Evolutionary conservation across 805 yeast genomes (phyloP), one percentile per base, ranked within the genome.

Genomic region (Pichia nanzhaoensis): DNA sequence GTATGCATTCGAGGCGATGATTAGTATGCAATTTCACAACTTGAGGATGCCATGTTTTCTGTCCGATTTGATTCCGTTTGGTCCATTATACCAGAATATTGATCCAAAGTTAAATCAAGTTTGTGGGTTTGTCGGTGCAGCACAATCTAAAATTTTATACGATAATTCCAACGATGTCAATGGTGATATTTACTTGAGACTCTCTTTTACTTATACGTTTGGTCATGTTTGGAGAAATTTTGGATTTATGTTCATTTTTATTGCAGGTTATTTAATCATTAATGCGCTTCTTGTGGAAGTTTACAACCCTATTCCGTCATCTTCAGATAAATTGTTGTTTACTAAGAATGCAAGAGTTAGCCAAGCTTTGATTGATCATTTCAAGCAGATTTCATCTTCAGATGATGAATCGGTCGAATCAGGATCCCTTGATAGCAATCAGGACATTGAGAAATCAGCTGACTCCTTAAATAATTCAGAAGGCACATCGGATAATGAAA

Each of bases 151-250:
- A 28, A 39, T 46, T 18, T 31, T 51, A 10, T 55, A 55, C 37
- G 54, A 57, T 28, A 47, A 45, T 17, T 41, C 69, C 8, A 48
- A 57, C 16, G 59, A 60, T 46, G 84, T 80, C 31, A 58, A 59
- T 49, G 87, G 86, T 58, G 76, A 73, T 46, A 57, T 59, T 17
- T 80, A 77, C 53, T 44, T 79, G 12, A 49, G 50, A 5, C 55
- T 54, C 3, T 59, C 78, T 8, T 86, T 62, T 61, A 57, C 62
- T 35, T 87, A 81, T 67, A 57, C 58, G 18, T 77, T 71, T 55
- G 51, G 62, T 18, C 86, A 87, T 61, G 71, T 75, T 41, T 87
- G 95, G 95, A 78, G 95, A 68, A 84, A 87, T 60, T 71, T 82
- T 46, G 95, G 80, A 47, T 71, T 75, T 46, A 44, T 68, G 45